phyloP scores from a whole-genome alignment of 1,284 basidiomycete species.

The Tetrapyrgos nigripes region DNA sequence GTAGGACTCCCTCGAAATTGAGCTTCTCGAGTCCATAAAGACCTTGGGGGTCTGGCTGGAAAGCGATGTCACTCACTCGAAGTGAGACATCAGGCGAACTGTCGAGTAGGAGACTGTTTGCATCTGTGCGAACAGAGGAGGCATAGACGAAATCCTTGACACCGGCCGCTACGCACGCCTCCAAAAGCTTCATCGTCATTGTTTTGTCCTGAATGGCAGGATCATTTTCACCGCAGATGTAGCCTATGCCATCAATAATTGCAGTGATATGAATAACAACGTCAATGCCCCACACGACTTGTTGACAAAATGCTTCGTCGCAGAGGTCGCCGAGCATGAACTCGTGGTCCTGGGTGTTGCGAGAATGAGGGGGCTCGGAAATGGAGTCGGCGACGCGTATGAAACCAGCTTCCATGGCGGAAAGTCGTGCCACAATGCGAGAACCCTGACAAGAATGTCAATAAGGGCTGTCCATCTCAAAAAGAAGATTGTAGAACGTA shows the following conservation, averaged over 20 bases:
- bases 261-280: conserved; percentile 63
- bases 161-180: conserved; percentile 42
- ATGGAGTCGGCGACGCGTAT: conserved; percentile 54
- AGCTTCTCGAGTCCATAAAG: conserved; percentile 68
- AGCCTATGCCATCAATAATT: conserved; percentile 68
- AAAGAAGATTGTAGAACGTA: not conserved
- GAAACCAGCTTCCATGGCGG: conserved; percentile 28
- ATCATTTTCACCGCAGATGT: conserved; percentile 59
- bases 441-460: no score
- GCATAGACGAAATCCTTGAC: conserved; percentile 58
- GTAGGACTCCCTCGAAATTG: conserved; percentile 52
- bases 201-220: conserved; percentile 52
- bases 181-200: conserved; percentile 58
- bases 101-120: conserved; percentile 46
- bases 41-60: conserved; percentile 53
- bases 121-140: conserved; percentile 67
- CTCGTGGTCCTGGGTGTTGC: conserved; percentile 40
- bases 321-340: conserved; percentile 52
- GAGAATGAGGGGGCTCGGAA: conserved; percentile 27
- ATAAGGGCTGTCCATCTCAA: not conserved
- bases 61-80: conserved; percentile 52
- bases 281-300: conserved; percentile 43
- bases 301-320: conserved; percentile 45
- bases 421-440: conserved; percentile 51
- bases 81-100: conserved; percentile 46